Conservation (phyloP, 1,284 basidiomycete species). For the Sanguinoderma infundibulare region DNA sequence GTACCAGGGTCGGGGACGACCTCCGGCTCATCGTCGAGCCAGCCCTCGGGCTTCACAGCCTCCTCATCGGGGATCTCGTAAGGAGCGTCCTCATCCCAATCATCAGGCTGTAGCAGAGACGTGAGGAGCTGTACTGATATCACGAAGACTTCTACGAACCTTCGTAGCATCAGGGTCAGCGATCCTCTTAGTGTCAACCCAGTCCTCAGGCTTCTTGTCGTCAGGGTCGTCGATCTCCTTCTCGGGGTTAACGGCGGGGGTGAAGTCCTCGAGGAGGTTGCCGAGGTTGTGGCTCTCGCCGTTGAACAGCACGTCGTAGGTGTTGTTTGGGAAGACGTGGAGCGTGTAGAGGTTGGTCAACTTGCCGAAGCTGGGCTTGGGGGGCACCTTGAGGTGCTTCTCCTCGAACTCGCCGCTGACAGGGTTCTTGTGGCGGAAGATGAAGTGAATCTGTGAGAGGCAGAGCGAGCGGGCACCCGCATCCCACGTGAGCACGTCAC, state of each 20-base stretch:
- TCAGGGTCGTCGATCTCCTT: constrained; percentile 93
- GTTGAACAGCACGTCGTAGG: constrained; percentile 93
- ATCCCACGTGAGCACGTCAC: not conserved
- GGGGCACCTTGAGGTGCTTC: constrained; percentile 90
- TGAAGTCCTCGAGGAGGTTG: constrained; percentile 92
- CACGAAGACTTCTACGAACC: constrained; percentile 41
- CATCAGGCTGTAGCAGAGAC: constrained; percentile 67
- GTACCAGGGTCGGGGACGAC: constrained; percentile 86
- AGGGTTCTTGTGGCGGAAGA: constrained; percentile 96
- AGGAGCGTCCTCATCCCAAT: constrained; percentile 97
- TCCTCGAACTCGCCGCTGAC: constrained; percentile 92
- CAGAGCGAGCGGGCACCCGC: constrained; percentile 7
- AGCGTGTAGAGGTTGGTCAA: constrained; percentile 92
- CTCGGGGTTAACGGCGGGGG: constrained; percentile 92
- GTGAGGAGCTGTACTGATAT: constrained; percentile 5
- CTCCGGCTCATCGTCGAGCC: constrained; percentile 90
- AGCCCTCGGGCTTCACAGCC: constrained; percentile 91
- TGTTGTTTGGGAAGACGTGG: constrained; percentile 92
- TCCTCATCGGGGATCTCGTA: constrained; percentile 89
- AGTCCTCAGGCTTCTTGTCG: constrained; percentile 90
- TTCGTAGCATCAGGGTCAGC: constrained; percentile 86
- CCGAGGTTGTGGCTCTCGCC: constrained; percentile 84
- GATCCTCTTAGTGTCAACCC: constrained; percentile 93
- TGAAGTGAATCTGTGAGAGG: constrained; percentile 82
- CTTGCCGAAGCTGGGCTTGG: constrained; percentile 88